Conservation (phyloP, 805 yeast species). For the Zygoascus flipseniorum region DNA sequence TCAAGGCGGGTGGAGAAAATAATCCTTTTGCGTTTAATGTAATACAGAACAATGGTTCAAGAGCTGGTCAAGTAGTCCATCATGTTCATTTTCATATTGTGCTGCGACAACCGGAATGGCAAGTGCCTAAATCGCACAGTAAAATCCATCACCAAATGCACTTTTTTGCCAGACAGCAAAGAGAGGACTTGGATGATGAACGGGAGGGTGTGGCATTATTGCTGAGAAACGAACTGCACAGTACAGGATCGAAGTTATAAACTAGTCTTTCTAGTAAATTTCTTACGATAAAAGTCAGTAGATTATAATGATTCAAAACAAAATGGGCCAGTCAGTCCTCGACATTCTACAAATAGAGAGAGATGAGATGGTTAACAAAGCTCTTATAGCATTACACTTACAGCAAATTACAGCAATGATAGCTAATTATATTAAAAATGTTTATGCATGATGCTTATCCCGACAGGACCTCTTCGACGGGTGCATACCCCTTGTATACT, state of each 20-base stretch:
- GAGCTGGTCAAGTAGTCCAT: conserved; percentile 87
- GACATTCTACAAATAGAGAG: too few relatives aligned
- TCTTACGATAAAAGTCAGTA: too few relatives aligned
- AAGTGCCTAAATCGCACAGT: background rate
- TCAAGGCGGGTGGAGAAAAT: conserved; percentile 9
- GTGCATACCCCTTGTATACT: background rate
- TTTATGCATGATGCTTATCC: background rate
- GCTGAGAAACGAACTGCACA: background rate
- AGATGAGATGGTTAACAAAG: too few relatives aligned
- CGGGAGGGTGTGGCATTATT: background rate
- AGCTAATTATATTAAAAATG: background rate
- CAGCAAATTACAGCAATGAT: background rate
- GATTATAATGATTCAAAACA: too few relatives aligned
- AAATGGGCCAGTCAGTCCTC: too few relatives aligned
- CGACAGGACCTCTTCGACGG: background rate
- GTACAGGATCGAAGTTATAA: background rate
- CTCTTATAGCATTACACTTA: background rate
- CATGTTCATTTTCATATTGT: conserved; percentile 90
- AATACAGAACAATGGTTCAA: conserved; percentile 56
- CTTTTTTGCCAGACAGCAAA: conserved; percentile 27
- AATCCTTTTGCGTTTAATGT: conserved; percentile 25
- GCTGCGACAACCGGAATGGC: conserved; percentile 33
- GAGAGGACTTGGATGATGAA: conserved; percentile 24
- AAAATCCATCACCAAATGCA: conserved; percentile 19
- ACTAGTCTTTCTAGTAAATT: too few relatives aligned